Evolutionary conservation across 2,329 filamentous ascomycete species (phyloP).

Genomic region (Claviceps fusiformis): DNA sequence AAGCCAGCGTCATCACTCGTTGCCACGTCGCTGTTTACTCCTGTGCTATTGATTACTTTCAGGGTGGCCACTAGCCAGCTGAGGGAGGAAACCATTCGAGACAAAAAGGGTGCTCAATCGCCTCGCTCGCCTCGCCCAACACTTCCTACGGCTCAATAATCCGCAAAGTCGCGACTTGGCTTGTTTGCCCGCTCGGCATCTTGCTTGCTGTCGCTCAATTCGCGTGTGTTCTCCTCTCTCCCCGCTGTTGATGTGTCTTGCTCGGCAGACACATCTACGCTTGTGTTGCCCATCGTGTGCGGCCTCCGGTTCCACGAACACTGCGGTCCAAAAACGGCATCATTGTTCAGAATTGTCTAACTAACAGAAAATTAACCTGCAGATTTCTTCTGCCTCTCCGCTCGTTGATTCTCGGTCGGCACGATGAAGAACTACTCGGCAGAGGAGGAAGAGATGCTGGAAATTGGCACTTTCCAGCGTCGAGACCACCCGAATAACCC

Average conservation of each 20-base stretch:
- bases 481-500: conserved; percentile 5
- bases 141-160: not conserved
- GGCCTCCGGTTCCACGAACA: not conserved
- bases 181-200: not conserved
- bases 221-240: not conserved
- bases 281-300: not conserved
- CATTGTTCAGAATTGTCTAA: not conserved
- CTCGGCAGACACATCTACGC: no score
- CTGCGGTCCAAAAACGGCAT: not conserved
- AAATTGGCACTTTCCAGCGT: conserved; percentile 17
- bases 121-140: not conserved
- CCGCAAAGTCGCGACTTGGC: not conserved
- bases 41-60: not conserved
- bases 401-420: not conserved
- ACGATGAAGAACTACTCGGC: conserved; percentile 17
- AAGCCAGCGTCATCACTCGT: not conserved
- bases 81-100: not conserved
- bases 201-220: not conserved
- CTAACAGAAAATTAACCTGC: not conserved
- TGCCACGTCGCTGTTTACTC: not conserved
- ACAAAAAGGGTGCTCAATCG: not conserved
- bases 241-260: not conserved
- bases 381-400: not conserved
- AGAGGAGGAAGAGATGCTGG: conserved; percentile 22
- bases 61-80: not conserved